These are phyloP conservation scores for Acacia acuminata DNA, from an alignment of 306 rosid species.

Conservation along the genomic window DNA sequence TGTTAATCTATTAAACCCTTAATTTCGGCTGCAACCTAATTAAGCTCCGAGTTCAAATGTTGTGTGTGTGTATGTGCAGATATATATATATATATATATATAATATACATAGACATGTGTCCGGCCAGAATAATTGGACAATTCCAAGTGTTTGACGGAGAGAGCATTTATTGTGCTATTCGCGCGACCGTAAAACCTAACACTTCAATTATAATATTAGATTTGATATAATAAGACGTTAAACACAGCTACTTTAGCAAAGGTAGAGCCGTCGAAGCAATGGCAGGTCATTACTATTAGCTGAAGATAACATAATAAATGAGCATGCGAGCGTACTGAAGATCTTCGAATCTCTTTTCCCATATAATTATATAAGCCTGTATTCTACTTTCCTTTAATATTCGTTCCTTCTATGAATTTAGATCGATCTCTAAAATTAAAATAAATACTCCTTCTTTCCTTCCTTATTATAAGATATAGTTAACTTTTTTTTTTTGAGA, in stretches of 20 bases:
- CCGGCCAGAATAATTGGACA: neutral
- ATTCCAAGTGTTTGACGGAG: conserved; percentile 20
- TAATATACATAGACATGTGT: no score
- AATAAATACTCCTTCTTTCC: no score
- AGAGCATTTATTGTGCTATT: neutral
- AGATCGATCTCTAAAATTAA: neutral
- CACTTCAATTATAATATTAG: conserved; percentile 15
- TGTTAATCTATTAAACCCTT: neutral
- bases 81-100: no score
- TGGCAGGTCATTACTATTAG: neutral
- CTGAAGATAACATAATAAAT: neutral
- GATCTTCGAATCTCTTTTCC: neutral
- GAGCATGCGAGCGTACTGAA: neutral
- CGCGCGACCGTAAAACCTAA: neutral
- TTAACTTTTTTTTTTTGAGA: no score
- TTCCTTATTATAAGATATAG: no score
- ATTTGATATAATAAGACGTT: neutral
- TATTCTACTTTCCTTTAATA: neutral
- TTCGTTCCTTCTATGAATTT: neutral
- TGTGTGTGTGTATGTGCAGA: no score
- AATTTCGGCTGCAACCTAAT: neutral
- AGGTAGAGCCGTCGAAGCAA: neutral
- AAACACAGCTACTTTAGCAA: neutral
- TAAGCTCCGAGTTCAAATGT: neutral
- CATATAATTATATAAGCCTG: neutral